Percentiles rank a stretch among this genome's conserved stretches.
Evolutionary conservation across 495 filamentous ascomycete species (phyloP).

Genomic region (Annulohypoxylon stygium): DNA sequence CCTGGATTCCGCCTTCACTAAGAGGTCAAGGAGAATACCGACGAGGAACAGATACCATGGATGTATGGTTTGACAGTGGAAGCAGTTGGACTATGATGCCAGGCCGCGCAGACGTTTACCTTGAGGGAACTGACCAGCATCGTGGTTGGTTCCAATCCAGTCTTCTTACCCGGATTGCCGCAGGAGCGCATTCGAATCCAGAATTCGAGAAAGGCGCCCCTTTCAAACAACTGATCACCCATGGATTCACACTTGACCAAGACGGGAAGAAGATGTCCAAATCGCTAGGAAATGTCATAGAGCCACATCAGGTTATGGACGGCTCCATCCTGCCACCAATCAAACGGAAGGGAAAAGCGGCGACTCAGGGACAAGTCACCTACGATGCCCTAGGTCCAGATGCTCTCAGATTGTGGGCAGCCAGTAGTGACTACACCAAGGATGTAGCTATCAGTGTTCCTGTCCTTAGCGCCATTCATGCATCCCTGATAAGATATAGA

Average conservation of each 20-base stretch:
- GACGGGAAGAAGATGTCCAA: slow-evolving; percentile 98
- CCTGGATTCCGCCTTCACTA: slow-evolving; percentile 77
- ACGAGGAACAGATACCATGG: slow-evolving; percentile 97
- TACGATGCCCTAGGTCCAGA: slow-evolving; percentile 75
- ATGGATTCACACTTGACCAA: slow-evolving; percentile 93
- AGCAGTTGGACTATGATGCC: slow-evolving; percentile 85
- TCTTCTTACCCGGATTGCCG: slow-evolving; percentile 82
- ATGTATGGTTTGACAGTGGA: slow-evolving; percentile 99
- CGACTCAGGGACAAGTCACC: slow-evolving; percentile 26
- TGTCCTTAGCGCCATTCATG: slow-evolving; percentile 79
- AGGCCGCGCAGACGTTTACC: slow-evolving; percentile 83
- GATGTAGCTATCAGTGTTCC: slow-evolving; percentile 84
- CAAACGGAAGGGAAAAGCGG: slow-evolving; percentile 57
- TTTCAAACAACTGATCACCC: slow-evolving; percentile 88
- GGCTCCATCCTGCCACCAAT: slow-evolving; percentile 70
- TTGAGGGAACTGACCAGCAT: slow-evolving; percentile 96
- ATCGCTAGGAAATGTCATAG: slow-evolving; percentile 90
- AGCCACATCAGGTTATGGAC: slow-evolving; percentile 84
- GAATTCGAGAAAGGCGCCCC: slow-evolving; percentile 61
- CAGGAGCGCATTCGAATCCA: slow-evolving; percentile 47
- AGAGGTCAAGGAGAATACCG: slow-evolving; percentile 62
- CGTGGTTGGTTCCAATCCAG: slow-evolving; percentile 99
- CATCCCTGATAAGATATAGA: slow-evolving; percentile 83
- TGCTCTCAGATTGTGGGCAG: slow-evolving; percentile 92
- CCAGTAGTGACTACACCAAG: slow-evolving; percentile 88